phyloP scores from a whole-genome alignment of 2,329 filamentous ascomycete species.

The Claviceps sp. region DNA sequence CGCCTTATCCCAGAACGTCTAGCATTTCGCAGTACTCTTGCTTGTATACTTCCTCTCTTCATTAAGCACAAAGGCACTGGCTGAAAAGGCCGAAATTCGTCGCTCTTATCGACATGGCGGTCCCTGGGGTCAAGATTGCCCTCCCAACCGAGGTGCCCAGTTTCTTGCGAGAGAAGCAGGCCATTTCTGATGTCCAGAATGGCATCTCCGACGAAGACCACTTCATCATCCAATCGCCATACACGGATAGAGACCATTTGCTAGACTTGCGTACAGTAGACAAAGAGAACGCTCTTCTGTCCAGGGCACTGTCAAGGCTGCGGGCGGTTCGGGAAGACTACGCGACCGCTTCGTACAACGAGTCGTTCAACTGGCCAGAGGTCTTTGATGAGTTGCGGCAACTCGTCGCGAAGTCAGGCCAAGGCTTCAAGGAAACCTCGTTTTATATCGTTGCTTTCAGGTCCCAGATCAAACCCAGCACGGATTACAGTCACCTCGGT shows the following conservation, averaged over 20 bases:
- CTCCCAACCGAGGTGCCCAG: conserved; percentile 12
- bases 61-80: neutral
- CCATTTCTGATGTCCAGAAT: conserved; percentile 15
- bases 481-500: conserved; percentile 55
- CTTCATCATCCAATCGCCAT: conserved; percentile 58
- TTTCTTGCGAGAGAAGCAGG: conserved; percentile 13
- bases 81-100: neutral
- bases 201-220: conserved; percentile 11
- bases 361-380: conserved; percentile 64
- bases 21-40: neutral
- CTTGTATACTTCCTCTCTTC: neutral
- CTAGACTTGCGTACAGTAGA: conserved; percentile 59
- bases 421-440: conserved; percentile 43
- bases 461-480: conserved; percentile 54
- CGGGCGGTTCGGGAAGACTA: conserved; percentile 54
- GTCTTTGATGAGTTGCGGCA: conserved; percentile 45
- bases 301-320: conserved; percentile 55
- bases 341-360: conserved; percentile 58
- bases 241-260: conserved; percentile 55
- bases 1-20: neutral
- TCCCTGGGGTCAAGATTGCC: conserved; percentile 12
- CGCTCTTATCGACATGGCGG: conserved; percentile 14
- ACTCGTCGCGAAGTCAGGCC: conserved; percentile 32
- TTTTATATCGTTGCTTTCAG: conserved; percentile 84
- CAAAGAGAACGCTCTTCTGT: conserved; percentile 52